These are phyloP conservation scores for Smallanthus sonchifolius DNA, from an alignment of 129 eudicot genomes.

Conservation along the genomic window DNA sequence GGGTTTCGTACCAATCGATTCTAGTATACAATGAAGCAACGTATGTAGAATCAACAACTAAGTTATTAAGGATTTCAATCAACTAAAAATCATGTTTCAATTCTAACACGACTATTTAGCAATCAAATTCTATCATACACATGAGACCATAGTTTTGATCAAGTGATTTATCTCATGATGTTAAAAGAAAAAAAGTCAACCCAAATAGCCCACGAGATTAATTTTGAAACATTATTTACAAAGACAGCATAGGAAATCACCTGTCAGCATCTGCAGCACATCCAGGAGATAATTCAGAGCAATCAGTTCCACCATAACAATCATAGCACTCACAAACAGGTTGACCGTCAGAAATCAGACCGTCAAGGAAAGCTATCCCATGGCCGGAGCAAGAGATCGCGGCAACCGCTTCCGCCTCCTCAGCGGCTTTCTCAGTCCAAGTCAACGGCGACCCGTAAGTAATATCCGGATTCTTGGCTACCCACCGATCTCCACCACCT, in stretches of 20 bases:
- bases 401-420: background rate
- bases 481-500: background rate
- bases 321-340: constrained; percentile 6
- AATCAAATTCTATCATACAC: too few species aligned
- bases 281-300: background rate
- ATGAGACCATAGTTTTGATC: too few species aligned
- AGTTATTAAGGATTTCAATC: too few species aligned
- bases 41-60: too few species aligned
- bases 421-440: constrained; percentile 10
- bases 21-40: too few species aligned
- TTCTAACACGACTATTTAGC: too few species aligned
- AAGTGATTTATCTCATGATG: background rate
- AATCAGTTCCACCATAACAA: background rate
- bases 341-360: background rate
- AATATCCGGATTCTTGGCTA: background rate
- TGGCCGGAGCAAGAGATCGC: constrained; percentile 11
- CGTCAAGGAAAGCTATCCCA: constrained; percentile 5
- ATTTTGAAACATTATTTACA: too few species aligned
- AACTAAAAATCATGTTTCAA: too few species aligned
- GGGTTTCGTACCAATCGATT: too few species aligned
- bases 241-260: background rate
- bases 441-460: background rate
- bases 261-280: background rate
- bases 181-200: background rate
- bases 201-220: background rate